Base-by-base conservation (phyloP, 305 asterid species). In the Fraxinus platypoda region DNA sequence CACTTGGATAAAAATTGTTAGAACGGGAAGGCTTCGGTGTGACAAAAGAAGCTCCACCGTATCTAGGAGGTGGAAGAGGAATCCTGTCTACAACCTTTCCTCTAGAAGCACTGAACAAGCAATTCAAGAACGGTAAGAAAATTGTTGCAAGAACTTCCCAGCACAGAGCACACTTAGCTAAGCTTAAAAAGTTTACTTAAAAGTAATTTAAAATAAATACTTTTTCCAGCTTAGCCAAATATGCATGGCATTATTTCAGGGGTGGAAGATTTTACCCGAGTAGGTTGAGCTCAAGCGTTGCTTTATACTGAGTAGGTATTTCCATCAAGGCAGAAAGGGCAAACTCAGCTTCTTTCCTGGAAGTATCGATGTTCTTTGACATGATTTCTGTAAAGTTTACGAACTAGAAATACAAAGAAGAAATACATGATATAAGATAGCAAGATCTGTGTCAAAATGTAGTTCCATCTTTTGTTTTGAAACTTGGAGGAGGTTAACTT, bases 271-370 rank as follows among this genome's bases (percentile, higher is more conserved):
- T 68, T 75, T 88, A 94, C 99, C 99, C 99, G 76, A 96, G 93
- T 82, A 96, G 87, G 81, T 92, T 88, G 43, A 92, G 94, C 93
- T 96, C 99, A 70, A 96, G 84, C 3, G 99, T 96, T 28, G 99
- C 98, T 88, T 89, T 93, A 79, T 96, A 96, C 85, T 96, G 99
- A 85, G 94, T 75, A 25, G 99, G 98, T 81, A 96, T 96, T 86
- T 96, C 99, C 98, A 94, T 94, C 85, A 96, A 90, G 38, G 98
- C 97, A 17, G 94, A 82, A 81, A 96, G 93, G 75, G 99, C 94
- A 88, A 96, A 96, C 88, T 94, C 98, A 12, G 99, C 91, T 87
- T 96, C 99, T 88, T 92, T 94, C 84, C 93, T 83, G 81, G 97
- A 85, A 76, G 90, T 90, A 66, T 88, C 90, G 81, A 81, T 79